Percentiles rank a stretch among this genome's conserved stretches.
These are phyloP conservation scores for Fusarium heterosporum DNA, from an alignment of 2,329 filamentous ascomycete genomes.

Conservation along the genomic window DNA sequence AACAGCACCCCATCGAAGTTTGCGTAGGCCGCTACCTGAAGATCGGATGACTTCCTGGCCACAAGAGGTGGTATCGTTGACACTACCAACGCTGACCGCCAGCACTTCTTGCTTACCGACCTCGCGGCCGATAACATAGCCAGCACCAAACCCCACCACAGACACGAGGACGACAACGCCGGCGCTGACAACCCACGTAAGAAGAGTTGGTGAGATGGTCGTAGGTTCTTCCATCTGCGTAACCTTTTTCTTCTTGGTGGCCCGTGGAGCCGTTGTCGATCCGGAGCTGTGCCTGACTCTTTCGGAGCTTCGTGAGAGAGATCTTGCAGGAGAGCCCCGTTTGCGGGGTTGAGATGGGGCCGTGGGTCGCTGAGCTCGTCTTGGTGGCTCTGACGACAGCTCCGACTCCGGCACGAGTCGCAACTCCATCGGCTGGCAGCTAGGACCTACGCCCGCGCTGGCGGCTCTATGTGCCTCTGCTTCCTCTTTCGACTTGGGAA, in stretches of 20 bases:
- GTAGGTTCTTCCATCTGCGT: conserved; percentile 54
- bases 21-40: conserved; percentile 62
- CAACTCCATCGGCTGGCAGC: conserved; percentile 67
- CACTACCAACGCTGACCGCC: conserved; percentile 53
- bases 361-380: conserved; percentile 39
- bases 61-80: conserved; percentile 62
- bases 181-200: conserved; percentile 74
- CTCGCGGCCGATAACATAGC: conserved; percentile 75
- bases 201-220: conserved; percentile 68
- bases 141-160: conserved; percentile 76
- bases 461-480: conserved; percentile 51
- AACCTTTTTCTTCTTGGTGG: conserved; percentile 71
- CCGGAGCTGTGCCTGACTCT: conserved; percentile 64
- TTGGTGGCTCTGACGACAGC: conserved; percentile 57
- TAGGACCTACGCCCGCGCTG: conserved; percentile 57
- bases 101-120: conserved; percentile 71
- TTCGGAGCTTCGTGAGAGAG: conserved; percentile 52
- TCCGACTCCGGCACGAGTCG: conserved; percentile 72
- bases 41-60: conserved; percentile 66
- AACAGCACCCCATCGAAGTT: conserved; percentile 66
- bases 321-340: conserved; percentile 48
- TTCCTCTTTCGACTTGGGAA: conserved; percentile 73
- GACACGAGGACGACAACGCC: conserved; percentile 76
- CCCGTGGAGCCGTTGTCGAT: conserved; percentile 56
- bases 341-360: conserved; percentile 44